Conservation (phyloP, 257 asterid species). For the Anisodus acutangulus region DNA sequence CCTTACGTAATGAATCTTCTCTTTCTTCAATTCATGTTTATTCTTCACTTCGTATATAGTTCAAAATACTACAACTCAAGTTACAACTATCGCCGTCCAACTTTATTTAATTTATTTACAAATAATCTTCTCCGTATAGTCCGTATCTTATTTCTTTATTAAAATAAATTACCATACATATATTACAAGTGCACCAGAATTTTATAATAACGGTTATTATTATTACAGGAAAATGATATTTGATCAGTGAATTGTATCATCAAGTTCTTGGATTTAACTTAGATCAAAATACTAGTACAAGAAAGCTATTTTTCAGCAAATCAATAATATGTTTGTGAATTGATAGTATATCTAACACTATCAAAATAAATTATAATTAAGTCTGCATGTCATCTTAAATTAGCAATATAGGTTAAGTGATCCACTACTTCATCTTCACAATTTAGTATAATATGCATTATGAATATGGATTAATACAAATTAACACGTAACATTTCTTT, state of each 20-base stretch:
- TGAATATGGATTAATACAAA: no score
- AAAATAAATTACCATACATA: neutral
- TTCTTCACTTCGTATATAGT: slow-evolving; percentile 15
- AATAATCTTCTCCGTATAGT: neutral
- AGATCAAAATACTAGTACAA: neutral
- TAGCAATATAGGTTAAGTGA: no score
- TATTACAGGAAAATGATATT: neutral
- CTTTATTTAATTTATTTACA: neutral
- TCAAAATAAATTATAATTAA: no score
- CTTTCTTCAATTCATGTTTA: slow-evolving; percentile 1
- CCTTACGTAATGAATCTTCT: slow-evolving; percentile 39
- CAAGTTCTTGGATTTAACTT: slow-evolving; percentile 6
- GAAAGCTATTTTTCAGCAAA: no score
- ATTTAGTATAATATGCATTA: no score
- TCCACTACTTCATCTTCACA: no score
- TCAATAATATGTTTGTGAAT: no score
- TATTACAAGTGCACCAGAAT: neutral
- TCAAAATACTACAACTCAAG: slow-evolving; percentile 21
- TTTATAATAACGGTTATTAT: neutral
- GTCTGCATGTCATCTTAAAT: no score
- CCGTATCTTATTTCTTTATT: neutral
- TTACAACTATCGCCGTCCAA: slow-evolving; percentile 23
- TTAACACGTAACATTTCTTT: no score
- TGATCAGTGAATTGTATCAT: neutral
- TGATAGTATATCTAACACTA: no score